Conservation (phyloP, 2,329 filamentous ascomycete species). For the Tolypocladium ophioglossoides region DNA sequence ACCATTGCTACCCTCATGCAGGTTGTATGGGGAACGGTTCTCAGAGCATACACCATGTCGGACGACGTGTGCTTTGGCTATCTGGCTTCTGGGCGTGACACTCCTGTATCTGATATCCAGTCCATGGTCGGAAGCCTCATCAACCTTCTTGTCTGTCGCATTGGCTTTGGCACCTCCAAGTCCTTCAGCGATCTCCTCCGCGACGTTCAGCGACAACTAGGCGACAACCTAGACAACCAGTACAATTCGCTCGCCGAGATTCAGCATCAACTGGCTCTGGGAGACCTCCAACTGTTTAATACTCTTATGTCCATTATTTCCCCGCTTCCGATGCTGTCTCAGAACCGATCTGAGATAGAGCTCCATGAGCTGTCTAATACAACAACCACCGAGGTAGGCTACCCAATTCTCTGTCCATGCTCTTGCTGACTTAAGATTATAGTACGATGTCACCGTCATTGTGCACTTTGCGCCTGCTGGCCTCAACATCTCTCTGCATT, state of each 20-base stretch:
- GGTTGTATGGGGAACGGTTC: neutral
- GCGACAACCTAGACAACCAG: neutral
- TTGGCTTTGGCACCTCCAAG: neutral
- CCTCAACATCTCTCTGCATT: neutral
- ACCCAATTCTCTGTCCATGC: neutral
- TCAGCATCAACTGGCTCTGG: neutral
- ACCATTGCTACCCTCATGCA: neutral
- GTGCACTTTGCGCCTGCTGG: neutral
- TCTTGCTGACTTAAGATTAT: neutral
- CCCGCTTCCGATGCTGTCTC: neutral
- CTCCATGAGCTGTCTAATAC: neutral
- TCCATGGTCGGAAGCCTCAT: neutral
- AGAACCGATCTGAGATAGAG: neutral
- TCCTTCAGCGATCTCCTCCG: neutral
- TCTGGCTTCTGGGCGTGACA: neutral
- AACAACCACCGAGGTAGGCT: neutral
- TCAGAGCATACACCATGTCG: neutral
- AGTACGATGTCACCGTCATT: neutral
- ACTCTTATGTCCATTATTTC: neutral
- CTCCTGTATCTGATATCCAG: neutral
- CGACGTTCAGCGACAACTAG: neutral
- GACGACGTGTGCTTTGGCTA: neutral
- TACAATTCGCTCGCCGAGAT: neutral
- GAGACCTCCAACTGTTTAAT: neutral
- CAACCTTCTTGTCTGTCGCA: neutral